Evolutionary conservation across 2,329 filamentous ascomycete genomes (phyloP), one percentile per base, ranked within the genome.

Genomic region (Alternaria rosae): DNA sequence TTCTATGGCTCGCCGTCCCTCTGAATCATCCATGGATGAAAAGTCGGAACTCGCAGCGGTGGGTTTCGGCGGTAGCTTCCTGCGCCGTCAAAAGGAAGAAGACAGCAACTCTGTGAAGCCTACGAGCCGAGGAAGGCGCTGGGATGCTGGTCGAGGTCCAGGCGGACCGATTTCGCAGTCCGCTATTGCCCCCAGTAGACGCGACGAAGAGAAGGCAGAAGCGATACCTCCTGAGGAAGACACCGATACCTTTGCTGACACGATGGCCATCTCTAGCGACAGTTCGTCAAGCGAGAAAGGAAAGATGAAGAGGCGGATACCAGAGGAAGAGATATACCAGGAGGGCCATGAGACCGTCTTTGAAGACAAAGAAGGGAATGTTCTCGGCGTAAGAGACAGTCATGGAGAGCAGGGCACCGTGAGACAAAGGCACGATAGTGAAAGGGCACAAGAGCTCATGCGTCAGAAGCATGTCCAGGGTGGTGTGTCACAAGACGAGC

Each of bases 141-240:
- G 89, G 86, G 90, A 92, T 65, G 86, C 87, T 63, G 89, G 86
- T n/a, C 86, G 87, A 69, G 91, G 89, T 62, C 80, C 92, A 4
- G 95, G 95, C 64, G 95, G 95, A 0, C 95, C 93, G 4, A 91
- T 98, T 69, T 92, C 88, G 63, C 89, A 96, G 74, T 97, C 94
- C 35, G 95, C 95, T 23, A 97, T 98, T 70, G 89, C 87, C 67
- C 95, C 95, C 35, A 80, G 82, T n/a, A 68, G 76, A 45, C 67
- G 64, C 50, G 66, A 75, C 12, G 73, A 77, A 38, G 75, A 78
- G 38, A 72, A 75, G 21, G 56, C 61, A 2, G 78, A 82, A 41
- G 65, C 65, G 6, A 69, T 71, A 15, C 73, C 78, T 15, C 70
- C 80, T 72, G 62, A 84, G 76, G 76, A 81, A 65, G 79, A 83